Evolutionary conservation across 78 protist genomes (phyloP), one percentile per base, ranked within the genome.

Genomic region (Emiliania huxleyi): DNA sequence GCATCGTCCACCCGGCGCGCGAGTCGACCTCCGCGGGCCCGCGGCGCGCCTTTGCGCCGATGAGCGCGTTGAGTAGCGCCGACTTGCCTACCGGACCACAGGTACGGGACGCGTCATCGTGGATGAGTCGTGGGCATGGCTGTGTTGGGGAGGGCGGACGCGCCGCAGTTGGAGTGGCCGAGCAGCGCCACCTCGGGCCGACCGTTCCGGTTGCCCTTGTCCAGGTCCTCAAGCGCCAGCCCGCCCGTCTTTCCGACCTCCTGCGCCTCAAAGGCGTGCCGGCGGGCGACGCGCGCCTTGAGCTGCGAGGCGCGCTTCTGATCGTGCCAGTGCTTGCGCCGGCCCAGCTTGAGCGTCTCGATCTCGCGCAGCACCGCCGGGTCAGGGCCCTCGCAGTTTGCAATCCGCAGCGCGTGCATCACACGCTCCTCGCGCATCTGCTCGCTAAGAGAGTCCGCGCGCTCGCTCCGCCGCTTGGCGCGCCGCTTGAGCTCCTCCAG

Each of bases 161-260:
- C 42, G 49, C 87, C 87, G n/a, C 48, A 77, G 48, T 77, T 77
- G 25, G 87, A 77, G 25, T 77, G 87, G 48, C 87, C 87, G 87
- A 77, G 11, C 48, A 77, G 87, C 87, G 49, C 87, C 25, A 77
- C 87, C 49, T 77, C 87, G 35, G 87, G 87, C 87, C 38, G 87
- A 3, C 81, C 3, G 40, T 23, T 2, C 25, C 43, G 42, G 42
- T 71, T 71, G 81, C 15, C n/a, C 81, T 22, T 35, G 42, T 12
- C 43, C 62, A 52, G 62, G 62, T 52, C 62, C 8, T 52, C 62
- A 52, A 8, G 29, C 12, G 21, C 18, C 12, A 6, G n/a, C 18
- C 3, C 43, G 23, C 43, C 18, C 37, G 81, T 35, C 81, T 71
- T 71, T 35, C 81, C 81, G 42, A 71, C 29, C 43, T 19, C n/a